phyloP scores from a whole-genome alignment of 257 asterid genomes.

The Echium plantagineum region DNA sequence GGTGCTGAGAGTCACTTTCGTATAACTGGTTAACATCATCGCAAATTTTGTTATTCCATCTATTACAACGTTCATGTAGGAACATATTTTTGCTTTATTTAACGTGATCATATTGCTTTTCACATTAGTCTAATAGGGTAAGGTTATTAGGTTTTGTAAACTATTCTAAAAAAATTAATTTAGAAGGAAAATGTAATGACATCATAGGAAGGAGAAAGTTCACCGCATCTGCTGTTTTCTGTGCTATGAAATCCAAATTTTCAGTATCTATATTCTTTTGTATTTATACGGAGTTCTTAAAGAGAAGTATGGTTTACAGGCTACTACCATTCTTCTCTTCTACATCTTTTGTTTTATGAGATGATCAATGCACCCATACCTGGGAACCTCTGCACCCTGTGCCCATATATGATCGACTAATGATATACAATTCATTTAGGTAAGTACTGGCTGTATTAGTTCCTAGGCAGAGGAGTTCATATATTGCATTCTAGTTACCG shows the following conservation, averaged over 20 bases:
- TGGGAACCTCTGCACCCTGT: neutral
- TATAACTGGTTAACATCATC: neutral
- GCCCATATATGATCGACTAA: neutral
- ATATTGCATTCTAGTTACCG: no score
- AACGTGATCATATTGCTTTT: neutral
- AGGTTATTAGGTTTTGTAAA: neutral
- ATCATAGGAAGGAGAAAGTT: no score
- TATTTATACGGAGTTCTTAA: no score
- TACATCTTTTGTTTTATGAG: no score
- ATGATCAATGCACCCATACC: neutral
- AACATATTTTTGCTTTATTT: neutral
- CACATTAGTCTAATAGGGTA: neutral
- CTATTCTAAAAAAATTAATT: neutral
- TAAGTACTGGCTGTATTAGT: neutral
- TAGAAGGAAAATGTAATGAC: neutral
- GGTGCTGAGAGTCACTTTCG: slow-evolving; percentile 25
- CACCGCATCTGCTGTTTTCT: no score
- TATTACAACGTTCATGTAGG: neutral
- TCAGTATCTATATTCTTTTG: no score
- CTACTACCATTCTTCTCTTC: no score
- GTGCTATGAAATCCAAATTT: no score
- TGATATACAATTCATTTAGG: neutral
- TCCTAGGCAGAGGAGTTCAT: no score
- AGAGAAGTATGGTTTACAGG: no score
- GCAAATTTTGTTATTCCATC: neutral